A percentile compares a stretch with the other conserved stretches of the same genome.
Evolutionary conservation across 225 moss, liverwort and hornwort species (phyloP).

Genomic region (Sphagnum contortum): DNA sequence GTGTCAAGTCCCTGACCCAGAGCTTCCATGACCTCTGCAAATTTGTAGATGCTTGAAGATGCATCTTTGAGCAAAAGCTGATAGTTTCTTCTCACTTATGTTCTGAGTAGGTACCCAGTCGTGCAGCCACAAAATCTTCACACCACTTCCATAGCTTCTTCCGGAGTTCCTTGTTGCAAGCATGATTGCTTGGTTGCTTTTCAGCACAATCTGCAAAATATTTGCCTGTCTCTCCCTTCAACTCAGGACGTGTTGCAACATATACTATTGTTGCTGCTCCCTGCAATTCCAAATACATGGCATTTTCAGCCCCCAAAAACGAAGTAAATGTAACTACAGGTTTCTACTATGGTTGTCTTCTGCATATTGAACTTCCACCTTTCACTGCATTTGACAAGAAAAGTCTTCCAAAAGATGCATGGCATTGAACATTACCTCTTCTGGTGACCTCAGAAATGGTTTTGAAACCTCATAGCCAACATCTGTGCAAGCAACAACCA

Average conservation of each 20-base stretch:
- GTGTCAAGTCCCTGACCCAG: too few relatives aligned
- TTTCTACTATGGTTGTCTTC: not conserved
- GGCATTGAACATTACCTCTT: conserved; percentile 13
- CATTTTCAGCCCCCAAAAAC: not conserved
- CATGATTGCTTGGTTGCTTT: conserved; percentile 18
- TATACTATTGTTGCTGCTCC: conserved; percentile 27
- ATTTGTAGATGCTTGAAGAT: too few relatives aligned
- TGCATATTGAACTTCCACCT: not conserved
- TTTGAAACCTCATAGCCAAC: conserved; percentile 30
- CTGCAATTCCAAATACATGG: conserved; percentile 1
- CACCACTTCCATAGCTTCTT: conserved; percentile 20
- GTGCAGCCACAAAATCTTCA: conserved; percentile 17
- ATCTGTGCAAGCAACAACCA: conserved; percentile 4
- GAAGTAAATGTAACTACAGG: not conserved
- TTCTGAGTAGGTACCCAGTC: too few relatives aligned
- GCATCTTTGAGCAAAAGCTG: too few relatives aligned
- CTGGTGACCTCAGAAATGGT: conserved; percentile 21
- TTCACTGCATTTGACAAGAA: not conserved
- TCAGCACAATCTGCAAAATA: conserved; percentile 23
- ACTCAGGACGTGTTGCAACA: conserved; percentile 22
- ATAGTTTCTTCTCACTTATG: too few relatives aligned
- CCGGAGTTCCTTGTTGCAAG: conserved; percentile 20
- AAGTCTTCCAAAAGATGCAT: not conserved
- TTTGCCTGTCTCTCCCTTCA: conserved; percentile 22
- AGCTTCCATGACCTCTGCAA: too few relatives aligned